Conservation (phyloP, 768 basidiomycete genomes). For the Myochromella boudieri region DNA sequence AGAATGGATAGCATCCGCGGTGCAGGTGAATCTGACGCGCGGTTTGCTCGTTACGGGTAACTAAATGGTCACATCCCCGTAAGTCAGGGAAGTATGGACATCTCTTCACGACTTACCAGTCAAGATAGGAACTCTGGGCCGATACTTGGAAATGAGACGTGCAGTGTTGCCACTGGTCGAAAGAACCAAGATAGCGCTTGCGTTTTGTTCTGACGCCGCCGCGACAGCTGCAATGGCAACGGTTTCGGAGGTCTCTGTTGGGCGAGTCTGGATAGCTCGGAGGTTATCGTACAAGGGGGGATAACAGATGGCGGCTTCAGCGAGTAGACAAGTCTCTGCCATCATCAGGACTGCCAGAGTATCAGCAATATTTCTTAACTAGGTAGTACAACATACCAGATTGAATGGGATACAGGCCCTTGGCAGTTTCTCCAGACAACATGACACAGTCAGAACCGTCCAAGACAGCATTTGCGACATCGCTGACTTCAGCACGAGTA, state of each 20-base stretch:
- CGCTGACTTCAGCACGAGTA: slow-evolving; percentile 98
- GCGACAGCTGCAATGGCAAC: slow-evolving; percentile 90
- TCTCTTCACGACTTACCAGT: slow-evolving; percentile 56
- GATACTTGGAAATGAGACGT: slow-evolving; percentile 94
- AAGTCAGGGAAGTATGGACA: not conserved
- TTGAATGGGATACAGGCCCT: slow-evolving; percentile 94
- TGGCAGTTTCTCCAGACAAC: slow-evolving; percentile 99
- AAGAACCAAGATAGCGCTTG: slow-evolving; percentile 92
- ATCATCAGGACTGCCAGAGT: slow-evolving; percentile 91
- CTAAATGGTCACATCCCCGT: slow-evolving; percentile 34
- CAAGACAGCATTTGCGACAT: slow-evolving; percentile 98
- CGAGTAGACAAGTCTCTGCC: slow-evolving; percentile 98
- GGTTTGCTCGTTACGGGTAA: slow-evolving; percentile 95
- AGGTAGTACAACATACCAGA: slow-evolving; percentile 75
- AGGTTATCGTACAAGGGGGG: slow-evolving; percentile 92
- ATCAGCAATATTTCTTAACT: not conserved
- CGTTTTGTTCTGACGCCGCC: slow-evolving; percentile 92
- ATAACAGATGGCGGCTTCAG: slow-evolving; percentile 94
- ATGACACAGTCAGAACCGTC: slow-evolving; percentile 99
- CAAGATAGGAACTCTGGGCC: slow-evolving; percentile 91
- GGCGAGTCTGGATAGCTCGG: slow-evolving; percentile 73
- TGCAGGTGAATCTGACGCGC: slow-evolving; percentile 96
- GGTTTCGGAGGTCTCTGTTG: slow-evolving; percentile 94
- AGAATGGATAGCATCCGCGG: slow-evolving; percentile 96
- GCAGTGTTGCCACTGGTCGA: slow-evolving; percentile 97